Percentiles rank a stretch among this genome's conserved stretches.
phyloP scores from a whole-genome alignment of 1,284 basidiomycete genomes.

The Naganishia albida region DNA sequence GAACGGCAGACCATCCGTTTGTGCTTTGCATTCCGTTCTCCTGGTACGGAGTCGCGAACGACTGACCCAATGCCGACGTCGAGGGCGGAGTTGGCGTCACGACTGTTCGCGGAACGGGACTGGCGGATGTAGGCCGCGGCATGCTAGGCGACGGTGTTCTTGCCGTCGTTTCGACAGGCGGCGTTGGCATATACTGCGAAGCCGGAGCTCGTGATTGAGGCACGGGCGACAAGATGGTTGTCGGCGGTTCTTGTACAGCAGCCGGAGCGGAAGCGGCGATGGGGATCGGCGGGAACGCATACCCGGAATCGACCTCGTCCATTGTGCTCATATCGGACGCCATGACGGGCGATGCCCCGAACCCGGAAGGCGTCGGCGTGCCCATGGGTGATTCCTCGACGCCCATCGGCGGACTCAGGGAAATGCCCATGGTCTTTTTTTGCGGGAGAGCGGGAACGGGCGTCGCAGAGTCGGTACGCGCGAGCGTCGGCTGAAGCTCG shows the following conservation, averaged over 20 bases:
- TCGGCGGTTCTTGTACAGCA: conserved; percentile 18
- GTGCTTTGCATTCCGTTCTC: neutral
- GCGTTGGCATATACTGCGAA: conserved; percentile 9
- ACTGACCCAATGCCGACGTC: neutral
- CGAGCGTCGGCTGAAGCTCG: neutral
- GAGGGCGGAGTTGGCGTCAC: conserved; percentile 38
- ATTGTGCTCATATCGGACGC: neutral
- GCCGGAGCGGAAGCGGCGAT: conserved; percentile 1
- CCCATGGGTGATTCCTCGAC: conserved; percentile 29
- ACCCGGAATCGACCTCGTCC: conserved; percentile 25
- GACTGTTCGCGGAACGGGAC: neutral
- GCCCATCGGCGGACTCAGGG: conserved; percentile 14
- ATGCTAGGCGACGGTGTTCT: conserved; percentile 21
- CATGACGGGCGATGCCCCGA: conserved; percentile 2
- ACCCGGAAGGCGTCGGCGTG: conserved; percentile 14
- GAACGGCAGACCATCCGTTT: conserved; percentile 31
- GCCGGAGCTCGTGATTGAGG: neutral
- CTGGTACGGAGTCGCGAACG: conserved; percentile 4
- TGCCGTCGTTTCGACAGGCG: conserved; percentile 36
- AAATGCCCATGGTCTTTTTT: neutral
- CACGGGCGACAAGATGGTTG: neutral
- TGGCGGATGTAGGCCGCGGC: conserved; percentile 17
- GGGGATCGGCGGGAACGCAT: conserved; percentile 23
- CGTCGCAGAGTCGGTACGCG: neutral
- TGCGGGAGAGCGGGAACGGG: neutral